A percentile compares a stretch with the other conserved stretches of the same genome.
phyloP scores from a whole-genome alignment of 2,329 filamentous ascomycete species.

The Tolypocladium guangdongense region DNA sequence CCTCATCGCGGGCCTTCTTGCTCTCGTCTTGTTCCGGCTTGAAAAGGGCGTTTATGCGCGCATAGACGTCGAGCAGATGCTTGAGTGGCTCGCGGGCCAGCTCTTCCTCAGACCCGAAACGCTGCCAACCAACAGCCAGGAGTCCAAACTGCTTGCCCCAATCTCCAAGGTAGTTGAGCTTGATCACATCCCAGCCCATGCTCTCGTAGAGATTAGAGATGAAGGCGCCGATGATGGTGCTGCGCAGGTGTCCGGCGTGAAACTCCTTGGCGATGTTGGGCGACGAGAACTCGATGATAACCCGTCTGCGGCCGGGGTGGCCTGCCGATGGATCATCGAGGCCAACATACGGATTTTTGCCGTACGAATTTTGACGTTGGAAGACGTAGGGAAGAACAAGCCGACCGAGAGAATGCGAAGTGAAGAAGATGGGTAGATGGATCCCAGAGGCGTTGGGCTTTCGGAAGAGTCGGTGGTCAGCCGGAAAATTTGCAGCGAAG shows the following conservation, averaged over 20 bases:
- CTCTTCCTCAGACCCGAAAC: conserved; percentile 55
- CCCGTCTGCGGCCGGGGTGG: conserved; percentile 9
- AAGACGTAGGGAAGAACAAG: conserved; percentile 49
- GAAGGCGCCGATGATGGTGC: conserved; percentile 67
- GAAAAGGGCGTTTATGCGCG: conserved; percentile 53
- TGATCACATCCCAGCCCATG: conserved; percentile 59
- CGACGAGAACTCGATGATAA: conserved; percentile 63
- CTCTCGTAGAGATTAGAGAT: conserved; percentile 56
- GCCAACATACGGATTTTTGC: conserved; percentile 47
- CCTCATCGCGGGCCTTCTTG: conserved; percentile 36
- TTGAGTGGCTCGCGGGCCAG: conserved; percentile 56
- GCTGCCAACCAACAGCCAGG: conserved; percentile 56
- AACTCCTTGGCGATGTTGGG: conserved; percentile 72
- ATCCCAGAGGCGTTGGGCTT: conserved; percentile 44
- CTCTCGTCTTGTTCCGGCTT: conserved; percentile 49
- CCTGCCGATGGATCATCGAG: conserved; percentile 26
- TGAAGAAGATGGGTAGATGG: conserved; percentile 58
- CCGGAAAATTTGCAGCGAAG: conserved; percentile 28
- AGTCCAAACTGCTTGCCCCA: conserved; percentile 67
- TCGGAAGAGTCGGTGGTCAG: conserved; percentile 29
- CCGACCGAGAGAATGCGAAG: conserved; percentile 40
- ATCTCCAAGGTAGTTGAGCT: conserved; percentile 68
- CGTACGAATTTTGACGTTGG: conserved; percentile 43
- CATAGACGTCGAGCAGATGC: conserved; percentile 64
- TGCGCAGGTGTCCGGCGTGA: conserved; percentile 62